Conservation (phyloP, 2,329 filamentous ascomycete species). For the Cryphonectria carpinicola region DNA sequence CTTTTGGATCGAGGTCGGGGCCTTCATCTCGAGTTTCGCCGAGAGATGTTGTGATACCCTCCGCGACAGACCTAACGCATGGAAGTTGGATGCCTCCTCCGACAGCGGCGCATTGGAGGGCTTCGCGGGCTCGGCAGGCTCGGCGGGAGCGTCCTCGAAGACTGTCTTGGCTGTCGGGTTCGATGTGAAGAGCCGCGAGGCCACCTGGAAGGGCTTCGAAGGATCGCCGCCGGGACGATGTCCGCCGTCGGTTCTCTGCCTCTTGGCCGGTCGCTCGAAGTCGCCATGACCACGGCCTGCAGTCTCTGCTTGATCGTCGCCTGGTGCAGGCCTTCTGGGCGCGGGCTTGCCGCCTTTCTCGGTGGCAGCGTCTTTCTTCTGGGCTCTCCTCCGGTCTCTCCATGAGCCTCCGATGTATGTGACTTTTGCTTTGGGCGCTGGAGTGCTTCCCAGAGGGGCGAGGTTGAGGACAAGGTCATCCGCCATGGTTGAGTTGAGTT, state of each 20-base stretch:
- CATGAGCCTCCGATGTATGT: conserved; percentile 27
- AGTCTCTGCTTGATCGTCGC: conserved; percentile 32
- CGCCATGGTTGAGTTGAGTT: conserved; percentile 11
- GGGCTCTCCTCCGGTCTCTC: conserved; percentile 25
- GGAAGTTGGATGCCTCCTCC: conserved; percentile 84
- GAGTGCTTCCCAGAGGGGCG: conserved; percentile 17
- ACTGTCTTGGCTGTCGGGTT: conserved; percentile 77
- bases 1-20: conserved; percentile 93
- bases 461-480: conserved; percentile 28
- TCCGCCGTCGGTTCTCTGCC: conserved; percentile 36
- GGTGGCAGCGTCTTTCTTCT: conserved; percentile 25
- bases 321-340: conserved; percentile 13
- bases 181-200: conserved; percentile 90
- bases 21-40: conserved; percentile 84
- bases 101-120: conserved; percentile 90
- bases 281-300: conserved; percentile 43
- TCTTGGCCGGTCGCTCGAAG: conserved; percentile 35
- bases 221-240: conserved; percentile 38
- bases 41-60: conserved; percentile 81
- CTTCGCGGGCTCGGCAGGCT: conserved; percentile 60
- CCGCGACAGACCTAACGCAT: conserved; percentile 79
- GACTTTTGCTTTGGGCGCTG: conserved; percentile 15
- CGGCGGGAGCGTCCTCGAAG: conserved; percentile 50
- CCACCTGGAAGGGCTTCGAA: conserved; percentile 56
- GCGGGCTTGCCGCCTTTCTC: conserved; percentile 9